Base-by-base conservation (phyloP, 148 eudicot genomes). In the Rhododendron simsii region DNA sequence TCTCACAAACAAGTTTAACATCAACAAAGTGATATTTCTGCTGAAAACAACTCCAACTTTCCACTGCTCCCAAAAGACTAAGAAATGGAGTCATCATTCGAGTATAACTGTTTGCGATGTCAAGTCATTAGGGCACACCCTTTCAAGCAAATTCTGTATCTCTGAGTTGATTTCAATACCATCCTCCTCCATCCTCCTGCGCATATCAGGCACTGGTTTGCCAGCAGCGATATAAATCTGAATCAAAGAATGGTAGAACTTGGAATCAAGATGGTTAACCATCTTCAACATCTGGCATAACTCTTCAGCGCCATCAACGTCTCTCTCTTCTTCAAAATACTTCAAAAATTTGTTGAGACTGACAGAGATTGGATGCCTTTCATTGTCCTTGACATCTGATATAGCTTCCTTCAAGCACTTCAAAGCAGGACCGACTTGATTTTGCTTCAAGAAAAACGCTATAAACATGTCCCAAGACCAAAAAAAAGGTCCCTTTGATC, bases 181-280 rank as follows among this genome's bases (percentile, higher is more conserved):
- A 81, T 92, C 93, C 78, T 81, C 87, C 89, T 86, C 89, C 84
- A 95, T 93, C 90, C 96, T 90, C 79, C 65, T 81, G 20, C 91
- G 91, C 90, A 93, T 87, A 39, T 89, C 92, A 20, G 91, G 87
- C 5, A 80, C 80, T 26, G 87, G 79, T 85, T 83, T 91, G 7
- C 90, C 95, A 80, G 95, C 94, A 83, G 92, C 93, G 44, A 71
- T 90, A 80, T 96, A 93, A 41, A 81, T 91, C 82, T 83, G 84
- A 79, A 95, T 91, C 91, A 96, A 88, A 30, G 88, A 74, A 35
- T 69, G 51, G 86, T 91, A 93, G 73, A 88, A 89, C 69, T 84
- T 41, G 23, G 86, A 87, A 84, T 92, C 91, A 55, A 95, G 89
- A 85, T 81, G 50, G 53, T 88, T 84, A 35, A 85, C 87, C 82